Percentiles rank a stretch among this genome's conserved stretches.
phyloP scores from a whole-genome alignment of 352 stramenopile genomes.

The Globisporangium heterothallicum region DNA sequence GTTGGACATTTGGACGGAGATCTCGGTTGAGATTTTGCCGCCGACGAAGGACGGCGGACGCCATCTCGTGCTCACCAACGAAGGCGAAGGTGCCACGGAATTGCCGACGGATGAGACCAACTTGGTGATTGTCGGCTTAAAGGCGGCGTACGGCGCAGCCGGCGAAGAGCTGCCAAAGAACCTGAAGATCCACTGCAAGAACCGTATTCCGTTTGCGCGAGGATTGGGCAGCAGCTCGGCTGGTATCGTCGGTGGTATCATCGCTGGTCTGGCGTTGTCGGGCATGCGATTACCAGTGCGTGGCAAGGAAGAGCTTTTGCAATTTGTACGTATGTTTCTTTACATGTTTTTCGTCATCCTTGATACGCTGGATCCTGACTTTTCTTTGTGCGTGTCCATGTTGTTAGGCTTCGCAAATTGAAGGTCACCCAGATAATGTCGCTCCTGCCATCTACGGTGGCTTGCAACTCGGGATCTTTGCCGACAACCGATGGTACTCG shows the following conservation, averaged over 20 bases:
- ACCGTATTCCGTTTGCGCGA: conserved; percentile 96
- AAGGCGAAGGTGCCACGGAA: conserved; percentile 94
- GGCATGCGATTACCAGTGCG: conserved; percentile 89
- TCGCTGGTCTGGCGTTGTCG: conserved; percentile 96
- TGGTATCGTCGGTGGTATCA: conserved; percentile 98
- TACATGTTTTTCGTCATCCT: too few species aligned
- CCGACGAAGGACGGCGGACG: conserved; percentile 30
- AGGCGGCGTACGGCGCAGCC: conserved; percentile 93
- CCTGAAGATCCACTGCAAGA: conserved; percentile 97
- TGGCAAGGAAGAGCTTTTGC: conserved; percentile 93
- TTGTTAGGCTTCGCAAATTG: conserved; percentile 89
- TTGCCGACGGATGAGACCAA: conserved; percentile 90
- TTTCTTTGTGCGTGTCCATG: not conserved
- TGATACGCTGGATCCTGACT: too few species aligned
- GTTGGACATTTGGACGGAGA: conserved; percentile 98
- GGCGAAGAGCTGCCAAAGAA: conserved; percentile 90
- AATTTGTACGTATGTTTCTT: conserved; percentile 56
- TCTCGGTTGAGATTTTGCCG: conserved; percentile 89
- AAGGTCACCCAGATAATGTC: conserved; percentile 99
- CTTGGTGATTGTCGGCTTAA: conserved; percentile 91
- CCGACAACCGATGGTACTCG: conserved; percentile 95
- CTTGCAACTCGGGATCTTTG: conserved; percentile 93
- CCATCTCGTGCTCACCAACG: conserved; percentile 94
- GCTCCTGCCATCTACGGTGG: conserved; percentile 98
- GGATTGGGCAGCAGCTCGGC: conserved; percentile 96